phyloP scores from a whole-genome alignment of 1,284 basidiomycete genomes.

The Ustilago vetiveriae region DNA sequence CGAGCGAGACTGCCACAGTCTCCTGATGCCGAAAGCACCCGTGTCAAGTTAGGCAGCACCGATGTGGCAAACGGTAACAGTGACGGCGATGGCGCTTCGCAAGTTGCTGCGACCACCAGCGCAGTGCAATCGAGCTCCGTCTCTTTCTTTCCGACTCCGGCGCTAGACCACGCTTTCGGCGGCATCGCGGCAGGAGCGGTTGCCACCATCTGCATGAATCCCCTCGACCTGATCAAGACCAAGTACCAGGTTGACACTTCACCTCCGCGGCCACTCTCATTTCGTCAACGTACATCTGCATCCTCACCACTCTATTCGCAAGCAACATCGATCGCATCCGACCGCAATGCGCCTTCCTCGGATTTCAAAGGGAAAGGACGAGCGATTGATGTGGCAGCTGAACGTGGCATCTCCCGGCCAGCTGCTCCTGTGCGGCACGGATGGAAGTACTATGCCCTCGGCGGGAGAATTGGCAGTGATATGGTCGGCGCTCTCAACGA shows the following conservation, averaged over 20 bases:
- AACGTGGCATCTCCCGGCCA: conserved; percentile 3
- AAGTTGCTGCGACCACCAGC: conserved; percentile 9
- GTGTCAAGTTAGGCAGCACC: conserved; percentile 8
- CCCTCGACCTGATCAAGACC: conserved; percentile 94
- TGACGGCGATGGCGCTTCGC: conserved; percentile 17
- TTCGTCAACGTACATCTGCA: conserved; percentile 7
- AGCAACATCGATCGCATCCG: conserved; percentile 8
- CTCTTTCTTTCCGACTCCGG: conserved; percentile 61
- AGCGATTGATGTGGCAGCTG: conserved; percentile 4
- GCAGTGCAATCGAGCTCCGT: conserved; percentile 2
- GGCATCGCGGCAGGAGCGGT: conserved; percentile 92
- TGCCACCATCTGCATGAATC: conserved; percentile 96
- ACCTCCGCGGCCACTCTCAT: conserved; percentile 22
- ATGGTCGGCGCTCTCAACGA: conserved; percentile 76
- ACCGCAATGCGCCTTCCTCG: not conserved
- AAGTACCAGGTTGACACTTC: conserved; percentile 79
- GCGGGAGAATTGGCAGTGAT: conserved; percentile 74
- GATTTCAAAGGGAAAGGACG: conserved; percentile 39
- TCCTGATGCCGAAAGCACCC: conserved; percentile 1
- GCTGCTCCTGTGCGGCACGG: conserved; percentile 8
- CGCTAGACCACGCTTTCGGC: conserved; percentile 86
- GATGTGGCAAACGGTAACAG: conserved; percentile 23
- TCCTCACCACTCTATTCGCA: conserved; percentile 3
- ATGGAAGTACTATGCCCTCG: conserved; percentile 50
- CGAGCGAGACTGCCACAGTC: not conserved